Evolutionary conservation across 2,329 filamentous ascomycete genomes (phyloP).

Genomic region (Neurospora sp.): DNA sequence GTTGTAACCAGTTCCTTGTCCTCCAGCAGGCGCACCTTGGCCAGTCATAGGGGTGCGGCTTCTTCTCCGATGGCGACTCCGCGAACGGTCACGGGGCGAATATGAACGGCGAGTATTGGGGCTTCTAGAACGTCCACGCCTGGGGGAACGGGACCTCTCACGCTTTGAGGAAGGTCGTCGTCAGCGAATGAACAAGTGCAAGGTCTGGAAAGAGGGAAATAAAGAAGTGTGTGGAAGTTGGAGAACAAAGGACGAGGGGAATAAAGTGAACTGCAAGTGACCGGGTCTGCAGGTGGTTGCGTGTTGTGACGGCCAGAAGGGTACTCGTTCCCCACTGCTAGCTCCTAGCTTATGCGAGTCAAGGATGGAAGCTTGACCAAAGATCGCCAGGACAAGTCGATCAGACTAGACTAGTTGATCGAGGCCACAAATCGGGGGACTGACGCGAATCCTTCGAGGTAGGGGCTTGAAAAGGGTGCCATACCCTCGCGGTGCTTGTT

Average conservation of each 20-base stretch:
- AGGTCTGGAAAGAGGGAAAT: neutral
- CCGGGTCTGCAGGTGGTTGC: neutral
- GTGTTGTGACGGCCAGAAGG: neutral
- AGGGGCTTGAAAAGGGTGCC: neutral
- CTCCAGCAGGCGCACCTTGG: conserved; percentile 58
- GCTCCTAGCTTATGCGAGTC: neutral
- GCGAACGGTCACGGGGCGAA: conserved; percentile 63
- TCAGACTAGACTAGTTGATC: neutral
- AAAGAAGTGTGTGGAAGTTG: neutral
- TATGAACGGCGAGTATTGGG: conserved; percentile 66
- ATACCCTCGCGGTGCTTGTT: neutral
- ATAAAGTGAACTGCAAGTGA: neutral
- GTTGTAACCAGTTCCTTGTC: conserved; percentile 56
- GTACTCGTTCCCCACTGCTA: neutral
- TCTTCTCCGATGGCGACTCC: conserved; percentile 67
- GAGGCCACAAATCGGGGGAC: neutral
- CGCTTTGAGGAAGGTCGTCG: conserved; percentile 42
- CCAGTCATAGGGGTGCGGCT: conserved; percentile 83
- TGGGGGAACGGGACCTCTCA: conserved; percentile 72
- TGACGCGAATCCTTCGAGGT: neutral
- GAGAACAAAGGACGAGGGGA: conserved; percentile 3
- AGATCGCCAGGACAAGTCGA: neutral
- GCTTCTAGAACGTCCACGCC: conserved; percentile 75
- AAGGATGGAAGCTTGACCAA: neutral
- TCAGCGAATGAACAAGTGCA: conserved; percentile 20